Percentiles rank a stretch among this genome's conserved stretches.
Conservation (phyloP, 1,284 basidiomycete genomes). For the Mycena citricolor region DNA sequence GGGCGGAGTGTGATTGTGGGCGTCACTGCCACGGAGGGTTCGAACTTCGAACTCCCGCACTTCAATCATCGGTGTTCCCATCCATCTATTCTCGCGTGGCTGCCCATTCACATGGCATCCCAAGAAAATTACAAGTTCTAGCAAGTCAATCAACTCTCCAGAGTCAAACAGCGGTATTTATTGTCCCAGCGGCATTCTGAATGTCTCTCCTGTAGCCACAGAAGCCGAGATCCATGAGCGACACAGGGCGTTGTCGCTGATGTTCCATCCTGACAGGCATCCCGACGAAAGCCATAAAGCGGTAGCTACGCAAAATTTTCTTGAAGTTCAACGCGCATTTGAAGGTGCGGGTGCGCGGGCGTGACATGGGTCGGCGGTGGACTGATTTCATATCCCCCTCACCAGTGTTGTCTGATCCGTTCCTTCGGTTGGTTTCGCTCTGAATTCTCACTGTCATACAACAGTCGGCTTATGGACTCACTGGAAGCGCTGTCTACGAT, state of each 20-base stretch:
- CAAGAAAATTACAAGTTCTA: no score
- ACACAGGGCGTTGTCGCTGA: slow-evolving; percentile 68
- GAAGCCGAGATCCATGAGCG: slow-evolving; percentile 71
- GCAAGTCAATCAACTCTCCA: no score
- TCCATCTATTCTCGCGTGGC: no score
- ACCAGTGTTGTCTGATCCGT: slow-evolving; percentile 72
- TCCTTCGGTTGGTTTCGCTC: slow-evolving; percentile 53
- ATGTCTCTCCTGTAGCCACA: slow-evolving; percentile 63
- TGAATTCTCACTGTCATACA: slow-evolving; percentile 9
- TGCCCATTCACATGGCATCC: no score
- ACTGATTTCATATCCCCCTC: slow-evolving; percentile 18
- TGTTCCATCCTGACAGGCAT: slow-evolving; percentile 87
- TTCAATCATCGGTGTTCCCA: no score
- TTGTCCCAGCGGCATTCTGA: slow-evolving; percentile 57
- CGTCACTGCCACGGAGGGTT: no score
- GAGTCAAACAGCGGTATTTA: no score
- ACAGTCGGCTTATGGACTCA: slow-evolving; percentile 16
- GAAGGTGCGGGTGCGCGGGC: slow-evolving; percentile 47
- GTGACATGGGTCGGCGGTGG: slow-evolving; percentile 10
- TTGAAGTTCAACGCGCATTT: slow-evolving; percentile 79
- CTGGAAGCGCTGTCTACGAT: slow-evolving; percentile 68
- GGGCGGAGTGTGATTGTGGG: no score
- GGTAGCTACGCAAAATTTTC: slow-evolving; percentile 64
- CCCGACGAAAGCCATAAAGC: slow-evolving; percentile 55
- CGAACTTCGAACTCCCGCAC: no score